phyloP scores from a whole-genome alignment of 2,329 filamentous ascomycete species.

The Dothideomycetidae sp. region DNA sequence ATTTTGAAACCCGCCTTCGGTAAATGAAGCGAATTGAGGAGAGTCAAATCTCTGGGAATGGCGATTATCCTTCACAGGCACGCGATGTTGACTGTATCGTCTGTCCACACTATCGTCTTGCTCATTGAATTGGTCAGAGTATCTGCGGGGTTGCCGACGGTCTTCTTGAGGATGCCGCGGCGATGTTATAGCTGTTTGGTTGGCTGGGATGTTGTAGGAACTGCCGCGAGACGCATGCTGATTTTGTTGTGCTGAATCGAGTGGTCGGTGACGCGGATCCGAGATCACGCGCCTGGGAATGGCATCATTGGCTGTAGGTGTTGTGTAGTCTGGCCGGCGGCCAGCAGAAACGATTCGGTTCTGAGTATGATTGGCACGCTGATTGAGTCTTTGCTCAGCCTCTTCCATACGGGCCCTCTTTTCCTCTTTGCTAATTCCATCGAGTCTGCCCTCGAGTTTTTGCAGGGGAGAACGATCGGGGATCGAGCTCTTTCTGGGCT shows the following conservation, averaged over 20 bases:
- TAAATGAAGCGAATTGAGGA: neutral
- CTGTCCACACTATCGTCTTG: neutral
- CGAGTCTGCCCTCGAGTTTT: slow-evolving; percentile 78
- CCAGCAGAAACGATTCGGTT: slow-evolving; percentile 9
- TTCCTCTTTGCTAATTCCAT: slow-evolving; percentile 90
- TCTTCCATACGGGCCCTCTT: slow-evolving; percentile 74
- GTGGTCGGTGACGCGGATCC: neutral
- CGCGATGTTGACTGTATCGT: neutral
- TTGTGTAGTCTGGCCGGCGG: neutral
- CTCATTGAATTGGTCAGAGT: neutral
- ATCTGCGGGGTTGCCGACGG: neutral
- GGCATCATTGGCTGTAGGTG: neutral
- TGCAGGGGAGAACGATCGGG: slow-evolving; percentile 81
- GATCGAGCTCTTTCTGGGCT: slow-evolving; percentile 41
- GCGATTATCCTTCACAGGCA: neutral
- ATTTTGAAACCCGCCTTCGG: neutral
- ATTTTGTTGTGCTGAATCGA: too few relatives aligned
- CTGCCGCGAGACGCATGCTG: too few relatives aligned
- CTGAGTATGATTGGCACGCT: slow-evolving; percentile 35
- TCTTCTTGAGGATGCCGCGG: neutral
- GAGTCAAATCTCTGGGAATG: neutral
- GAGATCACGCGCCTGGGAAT: neutral
- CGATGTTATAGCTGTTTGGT: neutral
- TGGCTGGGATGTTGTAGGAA: neutral
- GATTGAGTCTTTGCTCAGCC: slow-evolving; percentile 59